Base-by-base conservation (phyloP, 2,329 filamentous ascomycete genomes). In the Xylaria hypoxylon region DNA sequence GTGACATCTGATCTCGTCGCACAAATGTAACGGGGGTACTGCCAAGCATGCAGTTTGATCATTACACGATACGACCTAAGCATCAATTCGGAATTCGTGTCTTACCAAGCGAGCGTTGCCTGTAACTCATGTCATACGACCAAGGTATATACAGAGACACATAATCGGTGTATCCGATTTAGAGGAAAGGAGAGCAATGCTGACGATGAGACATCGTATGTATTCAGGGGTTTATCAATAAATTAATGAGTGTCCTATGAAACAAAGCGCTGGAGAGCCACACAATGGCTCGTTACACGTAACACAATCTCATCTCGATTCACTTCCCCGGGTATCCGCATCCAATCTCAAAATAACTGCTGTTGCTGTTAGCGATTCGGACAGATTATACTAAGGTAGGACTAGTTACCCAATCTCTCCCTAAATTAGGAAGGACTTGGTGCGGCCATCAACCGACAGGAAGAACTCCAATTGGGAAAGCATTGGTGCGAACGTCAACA, bases 361-460 rank as follows among this genome's bases (percentile, higher is more conserved):
- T 11, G n/a, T 13, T 26, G 35, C 35, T 2, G n/a, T 40, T 42
- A 55, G 52, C 22, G 15, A 55, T 11, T n/a, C 24, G 11, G 5
- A 31, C 7, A 11, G 15, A 50, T 1, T 42, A 22, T n/a, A 24
- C 11, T 24, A 7, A 38, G 31, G 22, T n/a, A 55, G 22, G 22
- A 28, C 10, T 4, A 5, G 5, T 55, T 55, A 55, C 48, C 51
- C n/a, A 26, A 26, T 42, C 19, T n/a, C 26, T 38, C 19, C 31
- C 7, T 19, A 17, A 24, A 8, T 11, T 50, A 13, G 47, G 8
- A 4, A 11, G 3, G 19, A 15, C 6, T 19, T 35, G 28, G 3
- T 22, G 50, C 31, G 31, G 31, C 22, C 17, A 33, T 35, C 33
- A 52, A 13, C 50, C 50, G 31, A 52, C 50, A 52, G 38, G 28